Base-by-base conservation (phyloP, 208 protist species). In the Angomonas ambiguus region DNA sequence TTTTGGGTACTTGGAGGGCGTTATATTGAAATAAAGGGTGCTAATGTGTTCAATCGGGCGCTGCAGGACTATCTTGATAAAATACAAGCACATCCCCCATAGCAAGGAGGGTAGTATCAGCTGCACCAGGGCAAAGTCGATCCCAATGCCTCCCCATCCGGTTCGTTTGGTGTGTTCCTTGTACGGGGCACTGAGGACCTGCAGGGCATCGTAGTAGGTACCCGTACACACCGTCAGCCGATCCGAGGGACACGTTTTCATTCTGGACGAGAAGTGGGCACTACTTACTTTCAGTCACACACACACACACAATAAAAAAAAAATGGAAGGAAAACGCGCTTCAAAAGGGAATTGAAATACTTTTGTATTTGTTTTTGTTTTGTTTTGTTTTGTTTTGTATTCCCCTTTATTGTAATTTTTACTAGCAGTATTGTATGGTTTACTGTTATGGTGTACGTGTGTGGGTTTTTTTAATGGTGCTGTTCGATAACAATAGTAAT, bases 21-120 rank as follows among this genome's bases (percentile, higher is more conserved):
- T 13, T 16, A 31, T 59, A 33, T 2, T 5, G 3, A 5, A 31
- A 20, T 13, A 33, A 30, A 30, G 6, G 53, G 53, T 59, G 25
- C 49, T 56, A 27, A 30, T 59, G 53, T 20, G 5, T 30, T 31
- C 24, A 31, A 59, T 59, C 3, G 53, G 53, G 27, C 2, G 28
- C 25, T 59, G 53, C 5, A 59, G 28, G 4, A 59, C 5, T 5
- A 45, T 13, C 24, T 45, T 35, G 6, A 62, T 28, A n/a, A 62
- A 62, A 22, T 62, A 62, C n/a, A 62, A 8, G 33, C 30, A 4
- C 10, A 62, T 45, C 30, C 57, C 33, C 32, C 28, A 45, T 4
- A 62, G 57, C 30, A 62, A 13, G 33, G 30, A 42, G 30, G 57
- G 57, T 11, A 62, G 57, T 4, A 62, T 20, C 2, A 35, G 28